A percentile compares a stretch with the other conserved stretches of the same genome.
phyloP scores from a whole-genome alignment of 139 green algal species.

The Tetraselmis chui region DNA sequence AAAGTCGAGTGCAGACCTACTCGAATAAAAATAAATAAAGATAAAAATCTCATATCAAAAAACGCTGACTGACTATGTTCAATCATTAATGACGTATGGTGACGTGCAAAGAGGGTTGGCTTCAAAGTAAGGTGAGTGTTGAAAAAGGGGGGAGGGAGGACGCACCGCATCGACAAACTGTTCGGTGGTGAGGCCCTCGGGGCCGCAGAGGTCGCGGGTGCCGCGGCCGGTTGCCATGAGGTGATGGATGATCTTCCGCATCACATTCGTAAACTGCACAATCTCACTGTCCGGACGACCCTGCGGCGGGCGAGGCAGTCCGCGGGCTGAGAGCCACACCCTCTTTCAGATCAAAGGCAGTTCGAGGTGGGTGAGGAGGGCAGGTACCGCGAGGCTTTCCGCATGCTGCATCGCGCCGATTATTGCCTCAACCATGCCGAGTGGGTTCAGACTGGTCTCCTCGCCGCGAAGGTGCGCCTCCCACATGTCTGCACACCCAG shows the following conservation, averaged over 20 bases:
- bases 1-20: too few relatives aligned
- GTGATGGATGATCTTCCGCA: slow-evolving; percentile 15
- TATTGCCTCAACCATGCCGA: slow-evolving; percentile 25
- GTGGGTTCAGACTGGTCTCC: slow-evolving; percentile 22
- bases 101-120: too few relatives aligned
- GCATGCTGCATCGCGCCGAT: slow-evolving; percentile 29
- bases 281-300: not conserved
- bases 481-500: slow-evolving; percentile 21
- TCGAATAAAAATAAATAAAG: too few relatives aligned
- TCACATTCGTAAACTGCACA: not conserved
- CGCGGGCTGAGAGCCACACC: slow-evolving; percentile 11
- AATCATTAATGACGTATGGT: too few relatives aligned
- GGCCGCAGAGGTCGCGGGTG: slow-evolving; percentile 22
- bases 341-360: not conserved
- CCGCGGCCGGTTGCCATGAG: slow-evolving; percentile 7
- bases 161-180: slow-evolving; percentile 27
- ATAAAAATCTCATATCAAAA: too few relatives aligned
- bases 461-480: slow-evolving; percentile 15
- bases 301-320: not conserved
- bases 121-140: too few relatives aligned
- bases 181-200: slow-evolving; percentile 22
- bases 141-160: not conserved
- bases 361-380: not conserved
- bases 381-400: not conserved
- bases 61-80: too few relatives aligned